These are phyloP conservation scores for Plantago ovata DNA, from an alignment of 257 asterid species.

Conservation along the genomic window DNA sequence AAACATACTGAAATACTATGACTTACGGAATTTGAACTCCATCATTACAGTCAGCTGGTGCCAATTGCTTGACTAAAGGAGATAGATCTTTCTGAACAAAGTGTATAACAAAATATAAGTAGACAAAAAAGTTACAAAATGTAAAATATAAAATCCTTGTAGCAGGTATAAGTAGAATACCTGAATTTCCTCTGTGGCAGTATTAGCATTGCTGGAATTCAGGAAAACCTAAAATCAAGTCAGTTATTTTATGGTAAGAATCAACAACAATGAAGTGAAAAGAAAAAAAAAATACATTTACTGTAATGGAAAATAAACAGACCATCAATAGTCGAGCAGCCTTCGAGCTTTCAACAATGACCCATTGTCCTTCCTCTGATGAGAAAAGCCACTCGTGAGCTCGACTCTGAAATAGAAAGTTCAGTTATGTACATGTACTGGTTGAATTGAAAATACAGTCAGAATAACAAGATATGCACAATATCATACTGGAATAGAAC, in stretches of 20 bases:
- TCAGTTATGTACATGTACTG: constrained; percentile 39
- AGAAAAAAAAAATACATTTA: constrained; percentile 2
- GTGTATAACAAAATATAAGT: constrained; percentile 19
- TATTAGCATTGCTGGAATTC: constrained; percentile 60
- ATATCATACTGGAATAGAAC: not conserved
- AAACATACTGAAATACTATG: constrained; percentile 7
- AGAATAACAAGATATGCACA: constrained; percentile 5
- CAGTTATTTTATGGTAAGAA: constrained; percentile 9
- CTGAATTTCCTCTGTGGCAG: constrained; percentile 73
- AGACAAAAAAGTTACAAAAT: constrained; percentile 14
- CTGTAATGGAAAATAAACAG: constrained; percentile 6
- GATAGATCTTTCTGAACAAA: constrained; percentile 71
- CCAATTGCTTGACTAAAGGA: constrained; percentile 80
- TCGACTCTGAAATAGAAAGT: constrained; percentile 65
- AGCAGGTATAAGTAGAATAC: constrained; percentile 28
- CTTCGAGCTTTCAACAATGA: constrained; percentile 67
- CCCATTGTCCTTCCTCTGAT: constrained; percentile 92
- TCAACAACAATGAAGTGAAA: constrained; percentile 7
- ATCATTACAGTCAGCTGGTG: constrained; percentile 40
- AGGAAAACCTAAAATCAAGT: constrained; percentile 53
- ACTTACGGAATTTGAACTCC: constrained; percentile 82
- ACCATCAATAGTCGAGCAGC: constrained; percentile 86
- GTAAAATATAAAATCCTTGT: not conserved
- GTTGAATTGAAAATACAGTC: constrained; percentile 9
- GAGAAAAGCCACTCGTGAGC: constrained; percentile 89